A percentile compares a stretch with the other conserved stretches of the same genome.
These are phyloP conservation scores for Epichloe typhina DNA, from an alignment of 2,329 filamentous ascomycete species.

Conservation along the genomic window DNA sequence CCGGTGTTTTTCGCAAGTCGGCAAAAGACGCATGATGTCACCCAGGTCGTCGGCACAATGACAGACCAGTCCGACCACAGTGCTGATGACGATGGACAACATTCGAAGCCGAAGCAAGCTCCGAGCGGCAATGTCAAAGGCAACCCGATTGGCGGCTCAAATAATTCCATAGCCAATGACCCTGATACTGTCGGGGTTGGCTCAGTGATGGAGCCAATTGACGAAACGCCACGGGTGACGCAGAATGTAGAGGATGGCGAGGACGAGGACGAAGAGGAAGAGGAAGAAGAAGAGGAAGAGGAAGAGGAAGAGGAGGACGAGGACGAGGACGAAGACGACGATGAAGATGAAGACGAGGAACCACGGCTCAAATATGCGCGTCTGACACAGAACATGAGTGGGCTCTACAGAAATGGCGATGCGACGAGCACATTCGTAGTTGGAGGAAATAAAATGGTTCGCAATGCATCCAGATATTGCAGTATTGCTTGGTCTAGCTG, in stretches of 20 bases:
- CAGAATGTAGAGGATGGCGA: conserved; percentile 11
- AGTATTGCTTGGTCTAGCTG: conserved; percentile 7
- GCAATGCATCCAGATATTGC: conserved; percentile 9
- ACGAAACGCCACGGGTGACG: neutral
- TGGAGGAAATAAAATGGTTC: conserved; percentile 91
- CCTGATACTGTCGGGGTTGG: neutral
- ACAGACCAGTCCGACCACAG: conserved; percentile 6
- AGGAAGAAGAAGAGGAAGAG: conserved; percentile 28
- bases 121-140: neutral
- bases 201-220: neutral
- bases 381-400: conserved; percentile 64
- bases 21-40: conserved; percentile 3
- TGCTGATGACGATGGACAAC: neutral
- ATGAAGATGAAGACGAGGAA: conserved; percentile 84
- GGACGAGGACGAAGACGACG: conserved; percentile 53
- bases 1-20: neutral
- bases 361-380: conserved; percentile 87
- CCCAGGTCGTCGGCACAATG: conserved; percentile 3
- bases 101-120: neutral
- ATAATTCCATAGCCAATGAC: neutral
- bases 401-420: conserved; percentile 88
- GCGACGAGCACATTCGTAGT: conserved; percentile 84
- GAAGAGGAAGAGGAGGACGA: conserved; percentile 35
- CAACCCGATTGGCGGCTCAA: neutral
- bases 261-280: conserved; percentile 30